Conservation (phyloP, 345 rosid species). For the Rubroshorea leprosula region DNA sequence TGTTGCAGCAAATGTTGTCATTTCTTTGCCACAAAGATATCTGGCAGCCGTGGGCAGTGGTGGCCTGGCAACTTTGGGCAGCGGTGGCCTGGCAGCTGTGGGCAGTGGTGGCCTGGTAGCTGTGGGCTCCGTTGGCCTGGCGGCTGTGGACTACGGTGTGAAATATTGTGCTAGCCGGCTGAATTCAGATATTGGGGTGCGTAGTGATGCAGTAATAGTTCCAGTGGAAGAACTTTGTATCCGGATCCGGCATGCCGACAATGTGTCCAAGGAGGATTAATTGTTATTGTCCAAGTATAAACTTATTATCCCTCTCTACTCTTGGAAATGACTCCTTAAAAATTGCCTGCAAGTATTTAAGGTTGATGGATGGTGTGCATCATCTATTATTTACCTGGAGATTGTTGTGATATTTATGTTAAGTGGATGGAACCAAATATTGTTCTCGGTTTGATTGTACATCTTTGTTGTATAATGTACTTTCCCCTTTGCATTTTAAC, state of each 20-base stretch:
- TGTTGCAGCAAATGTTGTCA: slow-evolving; percentile 32
- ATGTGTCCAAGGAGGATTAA: not conserved
- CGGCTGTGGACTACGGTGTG: slow-evolving; percentile 45
- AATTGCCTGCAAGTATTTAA: not conserved
- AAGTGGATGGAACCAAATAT: not conserved
- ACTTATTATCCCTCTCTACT: not conserved
- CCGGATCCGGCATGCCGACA: slow-evolving; percentile 17
- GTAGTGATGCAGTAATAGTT: slow-evolving; percentile 49
- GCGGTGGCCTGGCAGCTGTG: too few relatives aligned
- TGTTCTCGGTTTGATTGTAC: not conserved
- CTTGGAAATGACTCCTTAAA: not conserved
- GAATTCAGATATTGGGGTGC: slow-evolving; percentile 56
- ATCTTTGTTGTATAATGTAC: too few relatives aligned
- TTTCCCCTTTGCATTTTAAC: too few relatives aligned
- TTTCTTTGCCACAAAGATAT: too few relatives aligned
- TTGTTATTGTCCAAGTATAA: not conserved
- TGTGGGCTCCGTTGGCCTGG: too few relatives aligned
- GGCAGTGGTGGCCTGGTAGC: too few relatives aligned
- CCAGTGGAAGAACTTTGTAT: slow-evolving; percentile 39
- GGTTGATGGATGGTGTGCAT: not conserved
- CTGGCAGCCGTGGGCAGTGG: too few relatives aligned
- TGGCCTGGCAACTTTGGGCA: too few relatives aligned
- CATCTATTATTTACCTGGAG: too few relatives aligned
- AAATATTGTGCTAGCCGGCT: slow-evolving; percentile 46
- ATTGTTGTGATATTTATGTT: not conserved